Conservation (phyloP, 495 filamentous ascomycete species). For the Penicillium pulvis region DNA sequence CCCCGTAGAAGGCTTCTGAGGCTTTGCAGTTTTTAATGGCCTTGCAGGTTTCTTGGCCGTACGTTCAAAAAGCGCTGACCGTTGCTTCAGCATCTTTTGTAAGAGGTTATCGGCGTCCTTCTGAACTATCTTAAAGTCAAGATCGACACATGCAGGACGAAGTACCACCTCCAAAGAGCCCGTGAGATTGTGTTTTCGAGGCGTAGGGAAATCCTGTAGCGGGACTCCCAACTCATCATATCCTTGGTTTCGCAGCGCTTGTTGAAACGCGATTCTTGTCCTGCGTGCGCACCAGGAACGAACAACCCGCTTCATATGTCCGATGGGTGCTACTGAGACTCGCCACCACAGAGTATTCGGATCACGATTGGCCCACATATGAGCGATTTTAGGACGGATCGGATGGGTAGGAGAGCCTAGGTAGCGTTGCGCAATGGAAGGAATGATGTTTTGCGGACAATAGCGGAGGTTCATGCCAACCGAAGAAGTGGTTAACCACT, state of each 20-base stretch:
- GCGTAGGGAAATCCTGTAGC: conserved; percentile 5
- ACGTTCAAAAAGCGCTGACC: conserved; percentile 1
- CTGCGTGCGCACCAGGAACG: conserved; percentile 53
- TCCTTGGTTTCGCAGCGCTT: conserved; percentile 57
- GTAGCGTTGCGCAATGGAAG: conserved; percentile 38
- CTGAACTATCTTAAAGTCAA: conserved; percentile 27
- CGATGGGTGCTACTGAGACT: conserved; percentile 27
- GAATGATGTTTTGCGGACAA: conserved; percentile 18
- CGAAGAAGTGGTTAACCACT: conserved; percentile 14
- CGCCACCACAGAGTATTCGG: conserved; percentile 53
- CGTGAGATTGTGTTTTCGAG: conserved; percentile 14
- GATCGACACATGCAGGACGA: conserved; percentile 12
- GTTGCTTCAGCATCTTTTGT: conserved; percentile 13
- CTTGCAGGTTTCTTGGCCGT: background rate
- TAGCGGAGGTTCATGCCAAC: conserved; percentile 30
- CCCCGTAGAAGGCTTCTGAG: background rate
- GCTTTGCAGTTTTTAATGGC: background rate
- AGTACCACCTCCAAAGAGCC: conserved; percentile 35
- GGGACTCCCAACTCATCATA: conserved; percentile 55
- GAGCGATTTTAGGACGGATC: conserved; percentile 40
- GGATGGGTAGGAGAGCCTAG: conserved; percentile 26
- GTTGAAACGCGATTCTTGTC: conserved; percentile 53
- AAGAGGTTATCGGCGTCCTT: conserved; percentile 27
- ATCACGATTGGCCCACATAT: conserved; percentile 37
- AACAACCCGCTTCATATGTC: conserved; percentile 48